Evolutionary conservation across 1,139 yeast genomes (phyloP).

Genomic region (Pichia sp.): DNA sequence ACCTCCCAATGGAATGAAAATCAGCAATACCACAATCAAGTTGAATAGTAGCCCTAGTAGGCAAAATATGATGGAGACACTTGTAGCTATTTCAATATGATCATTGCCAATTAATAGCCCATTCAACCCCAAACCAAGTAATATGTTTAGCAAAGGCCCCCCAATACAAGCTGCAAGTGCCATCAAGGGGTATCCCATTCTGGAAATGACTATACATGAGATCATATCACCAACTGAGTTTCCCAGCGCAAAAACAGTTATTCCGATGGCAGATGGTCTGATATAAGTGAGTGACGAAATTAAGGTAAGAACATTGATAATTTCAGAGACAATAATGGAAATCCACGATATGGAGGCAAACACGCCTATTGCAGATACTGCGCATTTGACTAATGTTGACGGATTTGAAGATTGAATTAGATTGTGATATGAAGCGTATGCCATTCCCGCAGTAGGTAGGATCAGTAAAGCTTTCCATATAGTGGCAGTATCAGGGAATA

Average conservation of each 20-base stretch:
- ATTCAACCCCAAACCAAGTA: constrained; percentile 60
- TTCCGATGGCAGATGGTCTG: constrained; percentile 77
- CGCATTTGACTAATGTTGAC: constrained; percentile 27
- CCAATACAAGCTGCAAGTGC: constrained; percentile 95
- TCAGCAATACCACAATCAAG: constrained; percentile 42
- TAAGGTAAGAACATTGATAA: constrained; percentile 60
- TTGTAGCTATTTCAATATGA: constrained; percentile 14
- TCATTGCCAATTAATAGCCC: constrained; percentile 42
- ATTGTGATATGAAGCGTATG: constrained; percentile 15
- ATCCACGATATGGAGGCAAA: constrained; percentile 65
- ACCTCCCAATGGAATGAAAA: constrained; percentile 51
- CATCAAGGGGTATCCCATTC: constrained; percentile 84
- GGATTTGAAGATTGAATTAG: constrained; percentile 16
- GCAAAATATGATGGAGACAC: constrained; percentile 31
- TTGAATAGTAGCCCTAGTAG: constrained; percentile 47
- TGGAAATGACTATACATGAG: constrained; percentile 77
- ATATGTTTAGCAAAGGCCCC: constrained; percentile 67
- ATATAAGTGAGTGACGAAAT: constrained; percentile 53
- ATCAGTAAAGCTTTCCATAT: constrained; percentile 8
- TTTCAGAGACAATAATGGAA: constrained; percentile 67
- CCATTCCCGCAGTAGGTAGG: constrained; percentile 5
- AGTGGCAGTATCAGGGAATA: constrained; percentile 15
- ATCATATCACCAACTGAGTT: constrained; percentile 87
- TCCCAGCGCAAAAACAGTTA: constrained; percentile 87
- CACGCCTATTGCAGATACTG: constrained; percentile 53